Evolutionary conservation across 352 stramenopile species (phyloP), one percentile per base, ranked within the genome.

Genomic region (Phytophthora fragariaefolia): DNA sequence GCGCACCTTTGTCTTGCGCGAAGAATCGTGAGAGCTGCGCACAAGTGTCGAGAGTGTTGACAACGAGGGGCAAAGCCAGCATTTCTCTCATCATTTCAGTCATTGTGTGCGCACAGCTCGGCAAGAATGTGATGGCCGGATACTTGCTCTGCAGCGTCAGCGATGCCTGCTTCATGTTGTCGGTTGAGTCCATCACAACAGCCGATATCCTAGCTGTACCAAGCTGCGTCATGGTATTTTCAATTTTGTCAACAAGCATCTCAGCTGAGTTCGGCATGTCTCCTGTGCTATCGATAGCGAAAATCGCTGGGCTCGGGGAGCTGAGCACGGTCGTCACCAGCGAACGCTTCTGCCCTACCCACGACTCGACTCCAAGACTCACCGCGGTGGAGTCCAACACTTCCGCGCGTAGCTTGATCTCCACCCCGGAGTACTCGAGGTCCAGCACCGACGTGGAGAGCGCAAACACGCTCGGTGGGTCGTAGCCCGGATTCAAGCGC

Each of bases 101-200:
- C 74, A 89, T 91, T 20, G 77, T 74, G 40, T 91, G 75, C 15
- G 74, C 69, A 43, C 84, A 91, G 51, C 80, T 90, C 10, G 80
- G 77, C 12, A 93, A 59, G 47, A 93, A 88, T 12, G 82, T 88
- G 47, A 89, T 78, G 42, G 66, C 55, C 13, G 80, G 79, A 55
- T 85, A 89, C 63, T 91, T 90, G 59, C 48, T 65, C 23, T 85
- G 60, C 4, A 93, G 73, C 43, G 66, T 53, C 27, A 79, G 26
- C 13, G 70, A 61, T 1, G 77, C 80, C 45, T 91, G 74, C 58
- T 82, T 87, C 80, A 90, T 90, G 58, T 56, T 77, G 5, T 76
- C 58, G n/a, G 58, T 77, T 38, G 73, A 73, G 38, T 92, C 83
- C 22, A 71, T 80, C 32, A 93, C 82, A 54, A 91, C 74, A 7